phyloP scores from a whole-genome alignment of 257 asterid genomes.

The Przewalskia tangutica region DNA sequence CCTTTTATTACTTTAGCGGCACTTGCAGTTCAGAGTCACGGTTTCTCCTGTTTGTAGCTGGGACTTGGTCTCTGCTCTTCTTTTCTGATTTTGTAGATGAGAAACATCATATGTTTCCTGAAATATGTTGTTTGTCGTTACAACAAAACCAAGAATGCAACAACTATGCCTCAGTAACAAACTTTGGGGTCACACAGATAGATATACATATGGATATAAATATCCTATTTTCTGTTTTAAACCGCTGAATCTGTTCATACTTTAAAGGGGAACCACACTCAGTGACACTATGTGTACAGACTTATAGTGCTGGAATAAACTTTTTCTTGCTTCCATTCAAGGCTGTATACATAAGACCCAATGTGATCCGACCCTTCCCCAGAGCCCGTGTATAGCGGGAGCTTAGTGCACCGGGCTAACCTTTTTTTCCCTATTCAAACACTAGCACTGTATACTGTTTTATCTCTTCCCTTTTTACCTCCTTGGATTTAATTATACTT shows the following conservation, averaged over 20 bases:
- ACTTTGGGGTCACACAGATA: neutral
- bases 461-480: neutral
- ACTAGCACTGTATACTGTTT: neutral
- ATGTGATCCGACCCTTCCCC: neutral
- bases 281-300: neutral
- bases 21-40: neutral
- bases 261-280: neutral
- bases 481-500: neutral
- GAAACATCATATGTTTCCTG: neutral
- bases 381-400: neutral
- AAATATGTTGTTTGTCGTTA: neutral
- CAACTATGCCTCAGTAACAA: neutral
- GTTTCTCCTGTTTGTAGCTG: neutral
- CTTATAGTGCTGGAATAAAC: neutral
- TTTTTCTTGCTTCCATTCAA: neutral
- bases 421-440: neutral
- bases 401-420: neutral
- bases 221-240: neutral
- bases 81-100: neutral
- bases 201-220: neutral
- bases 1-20: neutral
- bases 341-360: neutral
- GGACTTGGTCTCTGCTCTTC: neutral
- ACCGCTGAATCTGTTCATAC: neutral
- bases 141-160: neutral